A percentile compares a stretch with the other conserved stretches of the same genome.
Evolutionary conservation across 1,284 basidiomycete genomes (phyloP).

Genomic region (Abortiporus biennis): DNA sequence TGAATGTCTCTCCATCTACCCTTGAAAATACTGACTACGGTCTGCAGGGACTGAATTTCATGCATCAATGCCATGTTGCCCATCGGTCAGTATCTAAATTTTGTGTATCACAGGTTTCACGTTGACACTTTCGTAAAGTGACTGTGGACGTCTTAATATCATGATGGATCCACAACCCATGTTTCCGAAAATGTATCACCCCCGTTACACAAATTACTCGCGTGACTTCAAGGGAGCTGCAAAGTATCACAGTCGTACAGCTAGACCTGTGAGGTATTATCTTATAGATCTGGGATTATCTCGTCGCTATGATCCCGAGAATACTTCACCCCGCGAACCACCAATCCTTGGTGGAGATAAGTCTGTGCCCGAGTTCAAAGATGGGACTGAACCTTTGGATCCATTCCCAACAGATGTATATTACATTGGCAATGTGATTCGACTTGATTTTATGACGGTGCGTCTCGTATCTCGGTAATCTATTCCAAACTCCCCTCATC

Average conservation of each 20-base stretch:
- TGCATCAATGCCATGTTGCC: slow-evolving; percentile 13
- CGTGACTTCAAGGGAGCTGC: slow-evolving; percentile 13
- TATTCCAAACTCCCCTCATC: background rate
- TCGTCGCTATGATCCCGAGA: slow-evolving; percentile 9
- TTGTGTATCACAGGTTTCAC: slow-evolving; percentile 5
- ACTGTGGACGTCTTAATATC: slow-evolving; percentile 31
- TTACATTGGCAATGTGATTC: slow-evolving; percentile 23
- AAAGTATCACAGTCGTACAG: slow-evolving; percentile 17
- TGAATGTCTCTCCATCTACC: background rate
- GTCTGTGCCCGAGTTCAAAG: slow-evolving; percentile 15
- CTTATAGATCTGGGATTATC: slow-evolving; percentile 30
- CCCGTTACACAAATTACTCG: slow-evolving; percentile 8
- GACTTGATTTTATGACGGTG: slow-evolving; percentile 22
- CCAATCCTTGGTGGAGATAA: slow-evolving; percentile 5
- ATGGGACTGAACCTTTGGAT: slow-evolving; percentile 13
- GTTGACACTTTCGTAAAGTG: slow-evolving; percentile 21
- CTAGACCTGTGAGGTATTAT: slow-evolving; percentile 24
- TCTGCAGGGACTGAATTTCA: slow-evolving; percentile 14
- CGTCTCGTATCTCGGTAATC: background rate
- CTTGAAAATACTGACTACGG: background rate
- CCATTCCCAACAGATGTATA: slow-evolving; percentile 26
- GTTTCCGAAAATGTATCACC: slow-evolving; percentile 24
- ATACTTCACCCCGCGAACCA: slow-evolving; percentile 8
- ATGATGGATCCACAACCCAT: slow-evolving; percentile 30
- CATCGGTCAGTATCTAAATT: slow-evolving; percentile 7